phyloP scores from a whole-genome alignment of 2,329 filamentous ascomycete species.

The Ophiostoma sp. region DNA sequence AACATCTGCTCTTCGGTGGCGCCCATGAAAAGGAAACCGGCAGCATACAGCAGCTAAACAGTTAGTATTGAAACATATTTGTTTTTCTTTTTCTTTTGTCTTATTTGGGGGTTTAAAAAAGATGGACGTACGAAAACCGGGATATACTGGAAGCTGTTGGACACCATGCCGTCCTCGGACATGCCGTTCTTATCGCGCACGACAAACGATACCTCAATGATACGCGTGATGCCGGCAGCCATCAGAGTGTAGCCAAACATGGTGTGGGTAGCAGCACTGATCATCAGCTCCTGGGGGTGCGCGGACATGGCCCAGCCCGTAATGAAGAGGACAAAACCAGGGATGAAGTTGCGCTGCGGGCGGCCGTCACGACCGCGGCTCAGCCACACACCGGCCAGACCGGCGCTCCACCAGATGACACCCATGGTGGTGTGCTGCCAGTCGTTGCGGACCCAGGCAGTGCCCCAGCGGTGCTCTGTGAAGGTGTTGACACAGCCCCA shows the following conservation, averaged over 20 bases:
- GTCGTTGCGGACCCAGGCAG: conserved; percentile 84
- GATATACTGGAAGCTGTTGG: conserved; percentile 56
- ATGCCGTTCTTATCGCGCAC: conserved; percentile 65
- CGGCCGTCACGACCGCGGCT: conserved; percentile 75
- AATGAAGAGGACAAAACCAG: conserved; percentile 81
- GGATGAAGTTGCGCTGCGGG: conserved; percentile 88
- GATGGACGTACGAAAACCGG: conserved; percentile 38
- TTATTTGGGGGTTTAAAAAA: not conserved
- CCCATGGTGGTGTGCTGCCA: conserved; percentile 99
- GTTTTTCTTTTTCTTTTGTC: too few species aligned
- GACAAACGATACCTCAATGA: conserved; percentile 88
- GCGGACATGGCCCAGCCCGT: conserved; percentile 95
- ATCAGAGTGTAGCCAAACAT: conserved; percentile 95
- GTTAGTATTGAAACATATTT: conserved; percentile 40
- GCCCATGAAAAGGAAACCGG: conserved; percentile 95
- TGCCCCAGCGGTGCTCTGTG: conserved; percentile 93
- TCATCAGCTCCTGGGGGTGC: conserved; percentile 75
- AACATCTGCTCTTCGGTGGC: conserved; percentile 95
- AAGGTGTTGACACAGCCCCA: conserved; percentile 99
- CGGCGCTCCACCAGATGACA: conserved; percentile 97
- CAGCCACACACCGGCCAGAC: conserved; percentile 86
- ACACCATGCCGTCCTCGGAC: conserved; percentile 61
- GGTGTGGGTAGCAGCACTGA: conserved; percentile 81
- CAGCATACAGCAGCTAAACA: conserved; percentile 65
- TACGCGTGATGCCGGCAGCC: conserved; percentile 75